A percentile compares a stretch with the other conserved stretches of the same genome.
Evolutionary conservation across 176 grass and related monocot species (phyloP).

Genomic region (Triticum timopheevii): DNA sequence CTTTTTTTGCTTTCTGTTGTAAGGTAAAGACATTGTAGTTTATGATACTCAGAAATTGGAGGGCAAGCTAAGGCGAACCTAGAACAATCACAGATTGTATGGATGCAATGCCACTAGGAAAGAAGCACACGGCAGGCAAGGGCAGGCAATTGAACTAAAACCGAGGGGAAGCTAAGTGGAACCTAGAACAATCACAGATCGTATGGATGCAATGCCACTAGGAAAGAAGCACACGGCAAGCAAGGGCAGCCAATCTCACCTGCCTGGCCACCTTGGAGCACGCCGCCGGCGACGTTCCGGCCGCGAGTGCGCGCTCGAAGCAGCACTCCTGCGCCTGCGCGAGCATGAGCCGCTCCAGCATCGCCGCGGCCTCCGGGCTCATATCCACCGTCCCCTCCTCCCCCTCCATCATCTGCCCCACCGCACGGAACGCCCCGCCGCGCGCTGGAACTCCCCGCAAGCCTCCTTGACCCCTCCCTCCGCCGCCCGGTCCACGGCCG

Average conservation of each 20-base stretch:
- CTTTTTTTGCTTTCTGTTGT: no score
- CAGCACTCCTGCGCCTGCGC: constrained; percentile 91
- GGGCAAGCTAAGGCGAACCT: no score
- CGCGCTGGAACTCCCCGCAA: constrained; percentile 62
- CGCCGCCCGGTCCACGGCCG: constrained; percentile 36
- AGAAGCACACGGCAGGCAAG: background rate
- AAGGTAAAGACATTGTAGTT: no score
- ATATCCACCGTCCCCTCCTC: constrained; percentile 61
- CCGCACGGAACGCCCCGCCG: constrained; percentile 53
- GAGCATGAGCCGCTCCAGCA: constrained; percentile 86
- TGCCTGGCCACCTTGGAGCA: constrained; percentile 84
- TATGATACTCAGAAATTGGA: no score
- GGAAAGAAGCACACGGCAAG: background rate
- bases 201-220: background rate
- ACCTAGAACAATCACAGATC: background rate
- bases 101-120: background rate
- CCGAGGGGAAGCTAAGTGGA: no score
- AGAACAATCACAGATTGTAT: background rate
- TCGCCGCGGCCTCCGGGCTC: constrained; percentile 42
- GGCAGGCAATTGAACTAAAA: background rate
- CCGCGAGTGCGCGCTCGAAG: constrained; percentile 71
- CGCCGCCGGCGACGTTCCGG: constrained; percentile 36
- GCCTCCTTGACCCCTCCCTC: constrained; percentile 55
- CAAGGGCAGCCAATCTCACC: constrained; percentile 35
- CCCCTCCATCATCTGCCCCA: constrained; percentile 50